Evolutionary conservation across 1,284 basidiomycete genomes (phyloP).

Genomic region (Leccinum griseonigrum): DNA sequence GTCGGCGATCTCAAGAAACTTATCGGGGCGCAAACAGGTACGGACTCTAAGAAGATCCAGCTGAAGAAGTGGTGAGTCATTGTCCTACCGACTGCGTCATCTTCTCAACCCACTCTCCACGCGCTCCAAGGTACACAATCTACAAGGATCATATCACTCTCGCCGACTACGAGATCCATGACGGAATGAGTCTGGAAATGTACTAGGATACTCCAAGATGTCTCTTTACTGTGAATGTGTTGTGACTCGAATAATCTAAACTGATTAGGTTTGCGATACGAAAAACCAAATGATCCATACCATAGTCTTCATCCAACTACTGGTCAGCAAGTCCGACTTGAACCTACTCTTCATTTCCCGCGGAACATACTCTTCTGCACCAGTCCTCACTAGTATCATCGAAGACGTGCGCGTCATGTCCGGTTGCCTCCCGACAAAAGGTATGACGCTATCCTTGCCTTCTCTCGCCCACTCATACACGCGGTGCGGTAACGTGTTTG

Average conservation of each 20-base stretch:
- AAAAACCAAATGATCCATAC: too few relatives aligned
- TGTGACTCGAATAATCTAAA: constrained; percentile 1
- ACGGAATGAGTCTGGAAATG: constrained; percentile 94
- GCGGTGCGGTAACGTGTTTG: constrained; percentile 36
- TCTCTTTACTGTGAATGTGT: constrained; percentile 1
- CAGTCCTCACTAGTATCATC: constrained; percentile 15
- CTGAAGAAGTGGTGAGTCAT: constrained; percentile 90
- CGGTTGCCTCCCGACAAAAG: constrained; percentile 29
- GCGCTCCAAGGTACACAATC: constrained; percentile 71
- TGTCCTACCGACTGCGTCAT: background rate
- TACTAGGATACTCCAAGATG: constrained; percentile 47
- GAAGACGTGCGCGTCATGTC: constrained; percentile 22
- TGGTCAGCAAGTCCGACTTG: constrained; percentile 11
- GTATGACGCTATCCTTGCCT: constrained; percentile 16
- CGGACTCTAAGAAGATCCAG: constrained; percentile 81
- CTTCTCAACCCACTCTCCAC: background rate
- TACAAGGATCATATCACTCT: constrained; percentile 96
- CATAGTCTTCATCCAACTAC: too few relatives aligned
- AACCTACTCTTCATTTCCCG: constrained; percentile 14
- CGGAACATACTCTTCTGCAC: constrained; percentile 5
- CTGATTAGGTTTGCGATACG: background rate
- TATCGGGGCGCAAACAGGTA: constrained; percentile 95
- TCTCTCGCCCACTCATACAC: constrained; percentile 38
- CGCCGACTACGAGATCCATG: constrained; percentile 91
- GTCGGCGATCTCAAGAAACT: constrained; percentile 97